Conservation (phyloP, 2,329 filamentous ascomycete species). For the Fusarium sp. region DNA sequence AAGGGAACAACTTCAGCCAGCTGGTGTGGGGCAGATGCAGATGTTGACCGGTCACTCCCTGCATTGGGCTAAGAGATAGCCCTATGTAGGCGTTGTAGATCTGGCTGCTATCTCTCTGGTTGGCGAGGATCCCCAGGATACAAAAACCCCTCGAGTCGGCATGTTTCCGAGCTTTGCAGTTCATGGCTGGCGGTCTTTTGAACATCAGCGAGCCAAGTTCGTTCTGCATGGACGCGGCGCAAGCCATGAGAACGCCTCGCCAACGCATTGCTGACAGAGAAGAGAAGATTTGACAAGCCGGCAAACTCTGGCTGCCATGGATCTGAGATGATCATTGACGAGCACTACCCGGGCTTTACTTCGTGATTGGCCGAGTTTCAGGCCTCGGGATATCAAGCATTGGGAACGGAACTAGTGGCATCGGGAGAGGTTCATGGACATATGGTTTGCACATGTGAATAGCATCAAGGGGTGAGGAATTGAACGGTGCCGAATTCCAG, state of each 20-base stretch:
- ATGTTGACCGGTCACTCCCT: conserved; percentile 19
- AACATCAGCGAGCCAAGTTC: background rate
- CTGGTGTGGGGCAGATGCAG: conserved; percentile 21
- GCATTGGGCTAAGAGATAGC: conserved; percentile 26
- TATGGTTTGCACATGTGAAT: background rate
- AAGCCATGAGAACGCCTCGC: conserved; percentile 11
- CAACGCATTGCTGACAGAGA: background rate
- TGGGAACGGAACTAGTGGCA: background rate
- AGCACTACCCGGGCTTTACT: background rate
- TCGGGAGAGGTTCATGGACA: background rate
- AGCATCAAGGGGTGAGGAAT: background rate
- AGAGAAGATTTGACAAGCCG: background rate
- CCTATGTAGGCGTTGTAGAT: conserved; percentile 24
- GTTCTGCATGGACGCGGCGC: conserved; percentile 5
- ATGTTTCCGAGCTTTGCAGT: conserved; percentile 7
- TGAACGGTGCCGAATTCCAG: background rate
- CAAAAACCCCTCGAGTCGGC: conserved; percentile 9
- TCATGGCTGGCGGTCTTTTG: background rate
- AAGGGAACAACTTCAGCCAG: conserved; percentile 3
- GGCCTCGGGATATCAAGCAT: background rate
- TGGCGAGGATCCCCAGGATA: conserved; percentile 2
- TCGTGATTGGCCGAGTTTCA: background rate
- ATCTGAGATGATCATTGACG: background rate
- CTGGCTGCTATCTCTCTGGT: conserved; percentile 7
- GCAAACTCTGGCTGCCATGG: background rate